Conservation (phyloP, 2,329 filamentous ascomycete species). For the Aspergillus pseudoviridinutans region DNA sequence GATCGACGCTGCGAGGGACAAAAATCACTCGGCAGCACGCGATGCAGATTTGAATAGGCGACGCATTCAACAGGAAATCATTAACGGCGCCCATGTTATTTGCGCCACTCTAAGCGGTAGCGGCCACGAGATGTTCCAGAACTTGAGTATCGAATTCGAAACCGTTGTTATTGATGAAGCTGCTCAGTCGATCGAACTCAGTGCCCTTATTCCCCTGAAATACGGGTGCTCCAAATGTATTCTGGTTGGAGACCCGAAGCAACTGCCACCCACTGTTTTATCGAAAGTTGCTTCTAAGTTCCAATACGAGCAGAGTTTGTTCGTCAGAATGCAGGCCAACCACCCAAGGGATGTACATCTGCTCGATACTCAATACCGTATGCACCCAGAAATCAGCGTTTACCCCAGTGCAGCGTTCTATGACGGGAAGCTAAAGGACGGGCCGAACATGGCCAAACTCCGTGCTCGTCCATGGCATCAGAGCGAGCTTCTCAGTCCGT, state of each 20-base stretch:
- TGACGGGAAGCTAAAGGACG: conserved; percentile 80
- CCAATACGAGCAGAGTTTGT: conserved; percentile 96
- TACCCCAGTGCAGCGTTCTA: conserved; percentile 94
- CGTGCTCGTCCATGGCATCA: conserved; percentile 81
- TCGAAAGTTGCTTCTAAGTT: conserved; percentile 89
- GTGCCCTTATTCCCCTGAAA: conserved; percentile 92
- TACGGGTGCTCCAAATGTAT: conserved; percentile 97
- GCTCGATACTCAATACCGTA: conserved; percentile 96
- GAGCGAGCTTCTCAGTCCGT: conserved; percentile 77
- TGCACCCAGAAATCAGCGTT: conserved; percentile 93
- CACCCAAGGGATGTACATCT: conserved; percentile 84
- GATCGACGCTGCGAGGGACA: conserved; percentile 85
- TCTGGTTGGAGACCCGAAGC: conserved; percentile 94
- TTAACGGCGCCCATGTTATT: conserved; percentile 86
- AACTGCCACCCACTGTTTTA: conserved; percentile 90
- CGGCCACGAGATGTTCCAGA: conserved; percentile 96
- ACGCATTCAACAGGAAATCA: conserved; percentile 81
- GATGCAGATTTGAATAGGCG: conserved; percentile 83
- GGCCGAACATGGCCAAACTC: conserved; percentile 72
- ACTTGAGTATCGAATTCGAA: conserved; percentile 91
- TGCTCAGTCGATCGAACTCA: conserved; percentile 95
- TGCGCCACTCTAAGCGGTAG: conserved; percentile 93
- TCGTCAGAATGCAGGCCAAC: conserved; percentile 96
- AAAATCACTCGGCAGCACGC: conserved; percentile 73
- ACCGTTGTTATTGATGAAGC: conserved; percentile 98